A percentile compares a stretch with the other conserved stretches of the same genome.
These are phyloP conservation scores for Paraglomus occultum DNA, from an alignment of 192 early-diverging fungal genomes.

Conservation along the genomic window DNA sequence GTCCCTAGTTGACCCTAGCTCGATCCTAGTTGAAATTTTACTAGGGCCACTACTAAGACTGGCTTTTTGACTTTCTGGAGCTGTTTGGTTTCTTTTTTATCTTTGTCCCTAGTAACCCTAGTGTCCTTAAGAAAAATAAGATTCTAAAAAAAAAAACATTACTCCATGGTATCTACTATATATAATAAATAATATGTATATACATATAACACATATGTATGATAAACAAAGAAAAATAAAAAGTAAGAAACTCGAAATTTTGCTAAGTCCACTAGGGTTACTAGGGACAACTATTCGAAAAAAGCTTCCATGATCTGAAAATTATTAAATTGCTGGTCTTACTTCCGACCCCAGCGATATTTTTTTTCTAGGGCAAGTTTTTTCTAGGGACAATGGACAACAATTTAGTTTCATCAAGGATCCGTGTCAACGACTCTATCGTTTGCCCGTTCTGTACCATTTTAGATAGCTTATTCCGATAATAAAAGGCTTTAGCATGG, in stretches of 20 bases:
- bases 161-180: no score
- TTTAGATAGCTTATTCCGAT: not conserved
- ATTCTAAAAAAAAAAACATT: no score
- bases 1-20: not conserved
- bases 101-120: slow-evolving; percentile 11
- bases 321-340: not conserved
- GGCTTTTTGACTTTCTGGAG: slow-evolving; percentile 10
- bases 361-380: slow-evolving; percentile 1
- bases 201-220: no score
- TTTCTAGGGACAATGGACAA: not conserved
- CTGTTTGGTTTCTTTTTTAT: slow-evolving; percentile 10
- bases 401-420: no score
- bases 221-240: no score
- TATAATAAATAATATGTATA: no score
- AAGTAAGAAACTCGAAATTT: no score
- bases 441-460: no score
- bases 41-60: no score
- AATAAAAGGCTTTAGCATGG: not conserved
- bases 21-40: no score
- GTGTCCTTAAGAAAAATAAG: slow-evolving; percentile 7
- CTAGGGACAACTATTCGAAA: slow-evolving; percentile 12
- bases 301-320: slow-evolving; percentile 5
- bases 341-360: not conserved
- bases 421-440: no score
- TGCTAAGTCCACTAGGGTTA: no score